A percentile compares a stretch with the other conserved stretches of the same genome.
Conservation (phyloP, 805 yeast genomes). For the Yarrowia phangngaensis region DNA sequence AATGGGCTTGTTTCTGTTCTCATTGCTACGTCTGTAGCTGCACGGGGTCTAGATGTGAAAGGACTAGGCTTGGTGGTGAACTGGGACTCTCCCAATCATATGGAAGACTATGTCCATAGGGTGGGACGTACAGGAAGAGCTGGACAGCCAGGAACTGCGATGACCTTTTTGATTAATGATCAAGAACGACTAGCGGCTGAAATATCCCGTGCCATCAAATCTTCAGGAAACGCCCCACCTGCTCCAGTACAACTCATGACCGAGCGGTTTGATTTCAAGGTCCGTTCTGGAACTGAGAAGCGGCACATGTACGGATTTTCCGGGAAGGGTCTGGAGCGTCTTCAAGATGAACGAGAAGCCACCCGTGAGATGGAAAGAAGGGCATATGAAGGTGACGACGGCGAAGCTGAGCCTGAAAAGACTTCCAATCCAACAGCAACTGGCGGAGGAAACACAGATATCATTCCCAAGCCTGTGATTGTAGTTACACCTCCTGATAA, state of each 20-base stretch:
- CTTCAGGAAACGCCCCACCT: conserved; percentile 57
- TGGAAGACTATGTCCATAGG: conserved; percentile 94
- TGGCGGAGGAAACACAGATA: conserved; percentile 27
- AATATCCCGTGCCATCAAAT: conserved; percentile 61
- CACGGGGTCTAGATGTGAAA: conserved; percentile 93
- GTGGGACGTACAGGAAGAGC: conserved; percentile 97
- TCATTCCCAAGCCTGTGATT: conserved; percentile 5
- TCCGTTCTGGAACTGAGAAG: conserved; percentile 62
- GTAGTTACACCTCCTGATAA: conserved; percentile 53
- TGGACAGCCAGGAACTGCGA: conserved; percentile 67
- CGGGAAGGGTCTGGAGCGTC: conserved; percentile 81
- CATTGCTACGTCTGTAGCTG: conserved; percentile 91
- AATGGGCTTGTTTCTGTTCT: conserved; percentile 56
- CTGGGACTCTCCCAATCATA: conserved; percentile 75
- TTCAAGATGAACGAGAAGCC: conserved; percentile 59
- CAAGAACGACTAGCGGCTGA: conserved; percentile 67
- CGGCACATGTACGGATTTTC: conserved; percentile 73
- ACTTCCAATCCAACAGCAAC: conserved; percentile 35
- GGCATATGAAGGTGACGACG: conserved; percentile 46
- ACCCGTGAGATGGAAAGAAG: conserved; percentile 50
- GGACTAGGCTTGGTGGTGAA: conserved; percentile 76
- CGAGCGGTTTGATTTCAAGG: conserved; percentile 52
- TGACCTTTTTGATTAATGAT: conserved; percentile 61
- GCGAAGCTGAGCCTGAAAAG: conserved; percentile 32
- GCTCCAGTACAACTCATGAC: conserved; percentile 51